Evolutionary conservation across 1,139 yeast species (phyloP).

Genomic region (Candida gigantensis): DNA sequence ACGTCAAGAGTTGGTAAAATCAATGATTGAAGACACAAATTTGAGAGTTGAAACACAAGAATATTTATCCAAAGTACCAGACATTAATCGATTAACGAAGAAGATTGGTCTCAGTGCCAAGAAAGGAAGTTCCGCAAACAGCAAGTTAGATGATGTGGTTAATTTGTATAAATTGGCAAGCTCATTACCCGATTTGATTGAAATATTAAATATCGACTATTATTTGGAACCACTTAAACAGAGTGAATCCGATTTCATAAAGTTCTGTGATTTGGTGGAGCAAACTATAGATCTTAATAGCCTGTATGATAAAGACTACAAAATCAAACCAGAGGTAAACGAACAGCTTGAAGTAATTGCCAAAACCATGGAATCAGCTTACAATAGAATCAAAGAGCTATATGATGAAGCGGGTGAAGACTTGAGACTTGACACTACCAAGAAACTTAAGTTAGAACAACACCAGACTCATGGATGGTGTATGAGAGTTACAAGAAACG

Average conservation of each 20-base stretch:
- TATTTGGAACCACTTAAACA: slow-evolving; percentile 63
- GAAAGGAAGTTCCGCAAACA: slow-evolving; percentile 39
- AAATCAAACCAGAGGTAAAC: slow-evolving; percentile 77
- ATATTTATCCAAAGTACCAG: slow-evolving; percentile 75
- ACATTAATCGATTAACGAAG: slow-evolving; percentile 71
- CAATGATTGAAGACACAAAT: slow-evolving; percentile 68
- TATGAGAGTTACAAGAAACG: slow-evolving; percentile 85
- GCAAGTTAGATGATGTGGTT: slow-evolving; percentile 82
- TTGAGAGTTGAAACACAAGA: slow-evolving; percentile 70
- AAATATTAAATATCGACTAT: slow-evolving; percentile 34
- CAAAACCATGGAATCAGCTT: slow-evolving; percentile 54
- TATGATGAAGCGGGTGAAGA: slow-evolving; percentile 73
- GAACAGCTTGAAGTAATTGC: no score
- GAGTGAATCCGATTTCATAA: slow-evolving; percentile 53
- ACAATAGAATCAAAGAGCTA: slow-evolving; percentile 55
- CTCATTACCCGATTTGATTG: slow-evolving; percentile 66
- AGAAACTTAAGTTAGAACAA: slow-evolving; percentile 83
- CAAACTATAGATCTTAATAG: slow-evolving; percentile 81
- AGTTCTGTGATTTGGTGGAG: slow-evolving; percentile 83
- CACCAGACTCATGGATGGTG: slow-evolving; percentile 93
- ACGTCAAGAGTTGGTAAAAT: slow-evolving; percentile 74
- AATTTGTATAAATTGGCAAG: slow-evolving; percentile 79
- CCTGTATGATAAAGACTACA: slow-evolving; percentile 58
- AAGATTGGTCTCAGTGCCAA: slow-evolving; percentile 52
- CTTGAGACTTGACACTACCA: slow-evolving; percentile 72